Evolutionary conservation across 2,329 filamentous ascomycete species (phyloP).

Genomic region (Neonectria punicea): DNA sequence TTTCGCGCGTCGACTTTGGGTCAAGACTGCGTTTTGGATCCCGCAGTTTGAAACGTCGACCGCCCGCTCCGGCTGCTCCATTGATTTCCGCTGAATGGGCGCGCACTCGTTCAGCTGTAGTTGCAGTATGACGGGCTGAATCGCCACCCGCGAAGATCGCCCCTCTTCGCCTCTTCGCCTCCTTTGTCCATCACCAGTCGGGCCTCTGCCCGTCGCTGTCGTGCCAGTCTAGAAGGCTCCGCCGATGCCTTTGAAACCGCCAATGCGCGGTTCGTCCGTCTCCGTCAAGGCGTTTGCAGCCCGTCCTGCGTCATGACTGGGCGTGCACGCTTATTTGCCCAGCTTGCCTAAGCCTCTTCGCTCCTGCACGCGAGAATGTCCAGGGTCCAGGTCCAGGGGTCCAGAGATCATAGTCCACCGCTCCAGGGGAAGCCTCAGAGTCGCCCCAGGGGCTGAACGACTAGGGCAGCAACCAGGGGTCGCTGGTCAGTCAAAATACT

Average conservation of each 20-base stretch:
- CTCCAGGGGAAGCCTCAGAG: background rate
- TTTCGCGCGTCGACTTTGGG: conserved; percentile 19
- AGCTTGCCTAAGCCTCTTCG: background rate
- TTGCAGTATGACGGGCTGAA: background rate
- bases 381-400: background rate
- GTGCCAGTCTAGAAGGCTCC: background rate
- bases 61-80: conserved; percentile 4
- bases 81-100: conserved; percentile 1
- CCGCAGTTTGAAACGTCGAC: conserved; percentile 25
- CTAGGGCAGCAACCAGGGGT: background rate
- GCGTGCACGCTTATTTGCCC: background rate
- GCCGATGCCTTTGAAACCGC: conserved; percentile 14
- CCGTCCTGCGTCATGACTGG: conserved; percentile 19
- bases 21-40: conserved; percentile 19
- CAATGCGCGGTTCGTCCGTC: conserved; percentile 1
- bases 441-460: conserved; percentile 7
- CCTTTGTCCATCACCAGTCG: background rate
- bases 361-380: conserved; percentile 2
- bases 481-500: conserved; percentile 14
- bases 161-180: conserved; percentile 1
- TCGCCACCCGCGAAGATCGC: background rate
- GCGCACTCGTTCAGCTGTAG: background rate
- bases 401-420: conserved; percentile 2
- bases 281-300: conserved; percentile 5
- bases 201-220: background rate